Base-by-base conservation (phyloP, 192 early-diverging fungal genomes). In the Entomortierella parvispora region DNA sequence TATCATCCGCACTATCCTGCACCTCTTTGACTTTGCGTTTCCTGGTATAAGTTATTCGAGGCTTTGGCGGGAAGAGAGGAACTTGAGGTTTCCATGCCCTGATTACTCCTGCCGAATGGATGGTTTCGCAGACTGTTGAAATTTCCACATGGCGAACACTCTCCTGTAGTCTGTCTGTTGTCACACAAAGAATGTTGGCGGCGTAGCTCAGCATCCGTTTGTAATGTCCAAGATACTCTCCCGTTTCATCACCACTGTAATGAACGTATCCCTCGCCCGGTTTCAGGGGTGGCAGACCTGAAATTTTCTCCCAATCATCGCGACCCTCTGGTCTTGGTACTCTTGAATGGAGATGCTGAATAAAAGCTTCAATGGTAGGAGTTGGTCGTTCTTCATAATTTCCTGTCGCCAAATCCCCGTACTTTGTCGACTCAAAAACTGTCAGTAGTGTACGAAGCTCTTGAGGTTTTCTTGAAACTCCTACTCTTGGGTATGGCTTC, bases 221-320 rank as follows among this genome's bases (percentile, higher is more conserved):
- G 37, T 77, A 77, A 2, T 51, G 44, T 0, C 74, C 74, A 11
- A 77, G 47, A 29, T 52, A 77, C 10, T 43, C 43, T 0, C 42
- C 57, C 0, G 31, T 34, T 2, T 14, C 18, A 25, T 77, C 65
- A 14, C n/a, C 10, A 8, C n/a, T 25, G 51, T 77, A 77, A 23
- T 59, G 63, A 17, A 77, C 74, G 53, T 40, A 77, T 2, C 49
- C 66, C 2, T 77, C 62, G 0, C 62, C 70, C 4, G 55, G 55
- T 40, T 17, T 22, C 20, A 72, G 45, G 25, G 70, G 74, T 20
- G 60, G 65, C 14, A 54, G 59, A 5, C 5, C 37, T 12, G 37
- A 40, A 8, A 18, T n/a, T 1, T n/a, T 20, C 11, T 62, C 49
- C 4, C 20, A 20, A 20, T 42, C 45, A 4, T 5, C 23, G n/a